Conservation (phyloP, 2,329 filamentous ascomycete species). For the Didymella segeticola region DNA sequence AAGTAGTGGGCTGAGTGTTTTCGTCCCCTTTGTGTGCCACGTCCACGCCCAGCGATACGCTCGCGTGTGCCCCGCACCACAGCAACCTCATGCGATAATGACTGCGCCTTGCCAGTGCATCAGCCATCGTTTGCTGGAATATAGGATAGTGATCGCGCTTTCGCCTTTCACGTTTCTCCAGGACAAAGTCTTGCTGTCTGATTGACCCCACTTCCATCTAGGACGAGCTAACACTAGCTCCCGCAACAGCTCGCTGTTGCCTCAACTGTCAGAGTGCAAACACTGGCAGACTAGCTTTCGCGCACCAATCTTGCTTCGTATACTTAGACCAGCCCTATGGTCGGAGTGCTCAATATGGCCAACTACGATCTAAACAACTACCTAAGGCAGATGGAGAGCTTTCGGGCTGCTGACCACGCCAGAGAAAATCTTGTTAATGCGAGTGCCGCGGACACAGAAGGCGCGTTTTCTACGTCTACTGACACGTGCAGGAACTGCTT, state of each 20-base stretch:
- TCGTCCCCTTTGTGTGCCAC: slow-evolving; percentile 9
- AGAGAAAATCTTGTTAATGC: slow-evolving; percentile 45
- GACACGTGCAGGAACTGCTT: slow-evolving; percentile 39
- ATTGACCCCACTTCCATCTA: slow-evolving; percentile 4
- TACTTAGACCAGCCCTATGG: slow-evolving; percentile 1
- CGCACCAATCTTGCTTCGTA: not conserved
- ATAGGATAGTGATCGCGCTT: not conserved
- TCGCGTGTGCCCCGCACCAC: slow-evolving; percentile 14
- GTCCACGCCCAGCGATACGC: slow-evolving; percentile 10
- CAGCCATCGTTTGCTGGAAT: not conserved
- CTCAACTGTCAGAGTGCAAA: not conserved
- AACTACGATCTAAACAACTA: slow-evolving; percentile 31
- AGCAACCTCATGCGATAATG: not conserved
- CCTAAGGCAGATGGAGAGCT: slow-evolving; percentile 39
- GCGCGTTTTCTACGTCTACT: slow-evolving; percentile 25
- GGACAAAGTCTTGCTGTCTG: not conserved
- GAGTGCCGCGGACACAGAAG: not conserved
- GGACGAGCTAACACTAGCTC: slow-evolving; percentile 2
- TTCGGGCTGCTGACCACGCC: slow-evolving; percentile 46
- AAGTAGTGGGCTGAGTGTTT: slow-evolving; percentile 10
- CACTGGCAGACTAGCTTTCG: not conserved
- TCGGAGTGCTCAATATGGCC: slow-evolving; percentile 19
- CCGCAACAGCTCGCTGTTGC: slow-evolving; percentile 4
- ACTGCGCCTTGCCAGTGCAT: slow-evolving; percentile 10
- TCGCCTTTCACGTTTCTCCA: not conserved